Percentiles rank a stretch among this genome's conserved stretches.
phyloP scores from a whole-genome alignment of 192 early-diverging fungal species.

The Allomyces macrogynus region DNA sequence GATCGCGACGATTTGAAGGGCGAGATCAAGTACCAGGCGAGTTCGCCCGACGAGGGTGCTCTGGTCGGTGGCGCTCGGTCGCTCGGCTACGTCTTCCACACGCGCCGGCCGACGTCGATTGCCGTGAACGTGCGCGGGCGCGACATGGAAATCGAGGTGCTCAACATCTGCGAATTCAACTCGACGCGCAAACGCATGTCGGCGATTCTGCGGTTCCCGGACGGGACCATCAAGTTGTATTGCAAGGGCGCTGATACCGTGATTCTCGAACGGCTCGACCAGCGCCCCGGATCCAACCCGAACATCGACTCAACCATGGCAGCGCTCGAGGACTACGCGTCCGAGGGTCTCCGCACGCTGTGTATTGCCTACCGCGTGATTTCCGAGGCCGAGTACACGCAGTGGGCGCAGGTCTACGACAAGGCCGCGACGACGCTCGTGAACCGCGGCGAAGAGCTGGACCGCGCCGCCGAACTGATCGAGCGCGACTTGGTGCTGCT shows the following conservation, averaged over 20 bases:
- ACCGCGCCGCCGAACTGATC: conserved; percentile 83
- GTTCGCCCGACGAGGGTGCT: conserved; percentile 92
- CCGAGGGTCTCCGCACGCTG: conserved; percentile 89
- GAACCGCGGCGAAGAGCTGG: conserved; percentile 68
- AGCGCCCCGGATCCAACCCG: conserved; percentile 1
- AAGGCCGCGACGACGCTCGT: conserved; percentile 71
- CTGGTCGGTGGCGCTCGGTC: conserved; percentile 60
- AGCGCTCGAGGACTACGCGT: conserved; percentile 59
- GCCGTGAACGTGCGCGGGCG: conserved; percentile 15
- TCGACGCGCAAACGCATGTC: conserved; percentile 97
- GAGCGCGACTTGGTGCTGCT: conserved; percentile 79
- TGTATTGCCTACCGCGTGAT: conserved; percentile 92
- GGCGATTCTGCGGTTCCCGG: conserved; percentile 65
- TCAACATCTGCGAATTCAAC: conserved; percentile 97
- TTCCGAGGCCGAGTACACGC: conserved; percentile 63
- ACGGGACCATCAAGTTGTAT: conserved; percentile 71
- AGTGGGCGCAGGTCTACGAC: conserved; percentile 71
- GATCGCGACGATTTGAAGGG: conserved; percentile 16
- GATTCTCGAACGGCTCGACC: conserved; percentile 71
- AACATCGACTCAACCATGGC: not conserved
- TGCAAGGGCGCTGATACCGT: conserved; percentile 98
- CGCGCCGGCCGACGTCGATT: conserved; percentile 26
- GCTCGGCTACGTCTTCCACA: conserved; percentile 36
- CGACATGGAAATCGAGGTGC: conserved; percentile 66
- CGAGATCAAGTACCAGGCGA: conserved; percentile 43